Base-by-base conservation (phyloP, 2,329 filamentous ascomycete species). In the Venturia carpophila region DNA sequence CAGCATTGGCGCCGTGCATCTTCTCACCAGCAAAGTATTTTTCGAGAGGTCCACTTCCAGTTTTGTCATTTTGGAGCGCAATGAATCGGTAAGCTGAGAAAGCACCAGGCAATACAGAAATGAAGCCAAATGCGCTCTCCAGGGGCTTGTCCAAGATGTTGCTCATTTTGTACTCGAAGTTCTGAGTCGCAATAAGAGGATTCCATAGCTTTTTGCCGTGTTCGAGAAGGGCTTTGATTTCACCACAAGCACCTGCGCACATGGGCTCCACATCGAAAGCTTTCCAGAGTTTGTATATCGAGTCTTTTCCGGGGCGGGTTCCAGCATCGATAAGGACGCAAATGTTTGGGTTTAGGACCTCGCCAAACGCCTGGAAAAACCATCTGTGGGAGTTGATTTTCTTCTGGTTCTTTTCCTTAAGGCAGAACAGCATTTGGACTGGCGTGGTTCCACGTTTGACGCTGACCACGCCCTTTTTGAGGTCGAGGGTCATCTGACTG, bases 81-180 rank as follows among this genome's bases (percentile, higher is more conserved):
- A 96, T 84, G 75, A 91, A 99, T 47, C 94, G 89, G 76, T 99
- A 99, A 24, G 94, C 94, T n/a, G 93, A 97, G 77, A 99, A 96
- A 66, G 94, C 94, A 80, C 94, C 94, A 0, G 94, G 94, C 73
- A 99, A 82, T 72, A 99, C 94, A 56, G 91, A 91, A 74, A 99
- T 97, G 79, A 97, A 99, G 60, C 94, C 94, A 75, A 99, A 99
- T 0, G 93, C 91, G 4, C 93, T 97, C 75, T 99, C 94, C 49
- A 99, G 80, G 1, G 94, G 94, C 79, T 99, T 99, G 76, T 99
- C 94, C 56, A 99, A 83, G 73, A 99, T 99, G 73, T 99, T 99
- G 76, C 91, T 96, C 89, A 99, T 96, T 83, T 99, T 99, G 83
- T 99, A 99, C 79, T 99, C 94, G 71, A 99, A 99, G 74, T 99